Conservation (phyloP, 1,284 basidiomycete genomes). For the Cronartium quercuum region DNA sequence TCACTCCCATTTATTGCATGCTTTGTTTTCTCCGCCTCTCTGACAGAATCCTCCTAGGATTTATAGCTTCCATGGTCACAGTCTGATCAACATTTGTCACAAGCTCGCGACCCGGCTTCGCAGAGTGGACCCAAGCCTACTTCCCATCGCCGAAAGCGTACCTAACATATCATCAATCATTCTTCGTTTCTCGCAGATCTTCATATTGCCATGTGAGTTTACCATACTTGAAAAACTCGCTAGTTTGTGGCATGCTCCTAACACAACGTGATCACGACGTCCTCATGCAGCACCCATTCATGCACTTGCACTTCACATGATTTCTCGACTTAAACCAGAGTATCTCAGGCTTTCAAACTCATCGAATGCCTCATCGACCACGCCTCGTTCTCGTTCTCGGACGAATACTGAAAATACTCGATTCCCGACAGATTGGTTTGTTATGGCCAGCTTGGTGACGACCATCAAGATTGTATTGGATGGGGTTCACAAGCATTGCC, state of each 20-base stretch:
- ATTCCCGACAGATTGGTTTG: neutral
- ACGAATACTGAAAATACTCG: neutral
- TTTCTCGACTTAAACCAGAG: neutral
- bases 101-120: constrained; percentile 10
- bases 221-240: neutral
- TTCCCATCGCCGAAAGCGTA: neutral
- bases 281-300: neutral
- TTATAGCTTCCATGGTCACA: neutral
- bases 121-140: neutral
- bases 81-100: constrained; percentile 11
- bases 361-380: neutral
- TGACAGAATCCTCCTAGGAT: constrained; percentile 21
- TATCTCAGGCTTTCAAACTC: neutral
- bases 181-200: constrained; percentile 16
- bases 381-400: too few relatives aligned
- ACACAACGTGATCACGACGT: neutral
- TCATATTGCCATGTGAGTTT: constrained; percentile 21
- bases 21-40: neutral
- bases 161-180: constrained; percentile 8
- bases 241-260: neutral
- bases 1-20: neutral
- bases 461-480: neutral
- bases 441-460: neutral
- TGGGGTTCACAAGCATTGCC: neutral
- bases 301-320: neutral